A percentile compares a stretch with the other conserved stretches of the same genome.
Conservation (phyloP, 225 moss, liverwort and hornwort species). For the Bryoerythrophyllum caledonicum region DNA sequence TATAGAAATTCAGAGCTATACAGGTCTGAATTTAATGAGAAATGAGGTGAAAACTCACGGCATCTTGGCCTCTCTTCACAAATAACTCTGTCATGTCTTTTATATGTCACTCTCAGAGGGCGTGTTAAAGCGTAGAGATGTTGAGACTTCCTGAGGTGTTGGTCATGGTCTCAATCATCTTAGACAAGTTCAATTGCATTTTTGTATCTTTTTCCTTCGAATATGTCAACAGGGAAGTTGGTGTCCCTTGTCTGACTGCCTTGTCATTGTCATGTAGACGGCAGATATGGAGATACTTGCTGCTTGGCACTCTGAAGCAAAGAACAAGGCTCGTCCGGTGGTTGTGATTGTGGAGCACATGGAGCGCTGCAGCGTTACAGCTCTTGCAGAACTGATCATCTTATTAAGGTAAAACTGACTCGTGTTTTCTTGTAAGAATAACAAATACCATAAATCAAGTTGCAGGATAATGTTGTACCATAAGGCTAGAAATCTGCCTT, state of each 20-base stretch:
- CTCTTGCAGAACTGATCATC: conserved; percentile 72
- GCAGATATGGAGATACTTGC: conserved; percentile 95
- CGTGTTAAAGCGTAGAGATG: background rate
- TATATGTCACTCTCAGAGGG: conserved; percentile 3
- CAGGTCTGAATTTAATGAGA: too few relatives aligned
- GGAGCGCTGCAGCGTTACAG: conserved; percentile 74
- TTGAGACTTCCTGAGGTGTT: background rate
- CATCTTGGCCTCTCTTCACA: too few relatives aligned
- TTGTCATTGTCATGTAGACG: conserved; percentile 53
- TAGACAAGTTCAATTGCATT: background rate
- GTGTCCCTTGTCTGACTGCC: conserved; percentile 3
- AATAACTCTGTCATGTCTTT: background rate
- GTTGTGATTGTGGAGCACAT: conserved; percentile 77
- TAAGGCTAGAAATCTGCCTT: background rate
- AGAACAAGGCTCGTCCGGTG: conserved; percentile 65
- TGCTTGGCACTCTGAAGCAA: conserved; percentile 76
- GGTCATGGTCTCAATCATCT: background rate
- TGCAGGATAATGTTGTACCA: background rate
- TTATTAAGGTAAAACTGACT: conserved; percentile 63
- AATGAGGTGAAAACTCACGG: too few relatives aligned
- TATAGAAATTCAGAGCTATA: too few relatives aligned
- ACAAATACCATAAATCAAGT: background rate
- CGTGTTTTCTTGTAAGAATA: background rate
- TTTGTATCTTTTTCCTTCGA: conserved; percentile 12
- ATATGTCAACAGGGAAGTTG: background rate